A percentile compares a stretch with the other conserved stretches of the same genome.
These are phyloP conservation scores for Xylariaceae sp. DNA, from an alignment of 2,329 filamentous ascomycete species.

Conservation along the genomic window DNA sequence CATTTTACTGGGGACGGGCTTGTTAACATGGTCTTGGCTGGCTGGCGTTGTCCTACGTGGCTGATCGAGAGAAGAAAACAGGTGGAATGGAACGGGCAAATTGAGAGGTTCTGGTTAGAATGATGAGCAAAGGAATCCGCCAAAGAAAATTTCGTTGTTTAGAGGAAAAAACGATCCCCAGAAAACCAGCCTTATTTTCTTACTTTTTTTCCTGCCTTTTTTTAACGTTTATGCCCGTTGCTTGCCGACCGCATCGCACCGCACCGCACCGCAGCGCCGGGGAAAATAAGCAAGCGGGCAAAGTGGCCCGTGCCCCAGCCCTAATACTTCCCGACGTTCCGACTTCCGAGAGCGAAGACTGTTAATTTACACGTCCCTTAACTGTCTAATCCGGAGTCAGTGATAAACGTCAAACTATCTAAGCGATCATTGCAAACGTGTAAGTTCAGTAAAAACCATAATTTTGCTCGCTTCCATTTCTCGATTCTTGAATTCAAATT, in stretches of 20 bases:
- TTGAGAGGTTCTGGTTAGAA: slow-evolving; percentile 17
- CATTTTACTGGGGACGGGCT: not conserved
- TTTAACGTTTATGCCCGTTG: not conserved
- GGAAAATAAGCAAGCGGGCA: not conserved
- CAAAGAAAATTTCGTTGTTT: slow-evolving; percentile 8
- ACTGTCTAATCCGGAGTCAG: not conserved
- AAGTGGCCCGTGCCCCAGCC: not conserved
- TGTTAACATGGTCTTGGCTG: not conserved
- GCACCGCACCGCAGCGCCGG: no score
- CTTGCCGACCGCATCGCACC: not conserved
- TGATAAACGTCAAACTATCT: not conserved
- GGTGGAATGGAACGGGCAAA: slow-evolving; percentile 14
- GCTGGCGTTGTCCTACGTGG: slow-evolving; percentile 17
- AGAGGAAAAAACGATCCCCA: not conserved
- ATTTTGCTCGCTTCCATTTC: not conserved
- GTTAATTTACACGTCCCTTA: not conserved
- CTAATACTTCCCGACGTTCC: not conserved
- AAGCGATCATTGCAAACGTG: not conserved
- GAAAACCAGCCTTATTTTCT: slow-evolving; percentile 1
- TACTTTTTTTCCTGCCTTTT: not conserved
- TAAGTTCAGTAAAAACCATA: not conserved
- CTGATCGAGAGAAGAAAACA: slow-evolving; percentile 14
- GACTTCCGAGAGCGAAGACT: not conserved
- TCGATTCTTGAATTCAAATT: not conserved
- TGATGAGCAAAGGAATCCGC: slow-evolving; percentile 1